These are phyloP conservation scores for Amoebophrya sp. DNA, from an alignment of 169 alveolate species.

Conservation along the genomic window DNA sequence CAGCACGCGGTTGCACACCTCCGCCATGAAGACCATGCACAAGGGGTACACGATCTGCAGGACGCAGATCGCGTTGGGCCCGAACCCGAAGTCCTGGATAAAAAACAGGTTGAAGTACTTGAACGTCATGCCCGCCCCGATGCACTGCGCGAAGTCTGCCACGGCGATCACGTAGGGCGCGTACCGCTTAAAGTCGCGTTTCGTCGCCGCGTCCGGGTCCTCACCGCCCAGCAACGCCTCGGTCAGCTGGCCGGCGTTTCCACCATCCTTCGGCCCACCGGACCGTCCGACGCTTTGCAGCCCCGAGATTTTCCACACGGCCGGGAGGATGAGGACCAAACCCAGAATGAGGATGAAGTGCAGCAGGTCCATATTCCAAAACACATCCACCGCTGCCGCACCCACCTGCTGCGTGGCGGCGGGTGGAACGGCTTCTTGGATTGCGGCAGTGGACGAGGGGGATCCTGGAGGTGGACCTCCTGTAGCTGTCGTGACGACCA, in stretches of 20 bases:
- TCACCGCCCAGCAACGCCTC: too few species aligned
- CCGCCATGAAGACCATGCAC: not conserved
- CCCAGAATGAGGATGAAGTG: not conserved
- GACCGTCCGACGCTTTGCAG: not conserved
- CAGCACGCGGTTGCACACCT: not conserved
- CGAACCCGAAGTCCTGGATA: conserved; percentile 27
- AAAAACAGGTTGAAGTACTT: conserved; percentile 34
- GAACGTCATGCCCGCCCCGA: conserved; percentile 37
- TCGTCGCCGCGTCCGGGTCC: too few species aligned
- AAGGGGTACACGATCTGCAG: not conserved
- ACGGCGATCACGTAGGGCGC: conserved; percentile 31
- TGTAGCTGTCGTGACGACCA: too few species aligned
- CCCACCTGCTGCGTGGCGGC: too few species aligned
- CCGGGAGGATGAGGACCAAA: not conserved
- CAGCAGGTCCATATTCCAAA: not conserved
- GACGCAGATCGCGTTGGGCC: conserved; percentile 8
- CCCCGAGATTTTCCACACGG: not conserved
- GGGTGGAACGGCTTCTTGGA: too few species aligned
- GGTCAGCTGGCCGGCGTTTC: too few species aligned
- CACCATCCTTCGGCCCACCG: not conserved
- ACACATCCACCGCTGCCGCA: not conserved
- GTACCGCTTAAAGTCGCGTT: too few species aligned
- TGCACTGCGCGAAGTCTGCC: conserved; percentile 22
- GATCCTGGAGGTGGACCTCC: too few species aligned
- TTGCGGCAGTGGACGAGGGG: too few species aligned